A percentile compares a stretch with the other conserved stretches of the same genome.
Evolutionary conservation across 2,329 filamentous ascomycete genomes (phyloP).

Genomic region (Sclerotinia sclerotiorum): DNA sequence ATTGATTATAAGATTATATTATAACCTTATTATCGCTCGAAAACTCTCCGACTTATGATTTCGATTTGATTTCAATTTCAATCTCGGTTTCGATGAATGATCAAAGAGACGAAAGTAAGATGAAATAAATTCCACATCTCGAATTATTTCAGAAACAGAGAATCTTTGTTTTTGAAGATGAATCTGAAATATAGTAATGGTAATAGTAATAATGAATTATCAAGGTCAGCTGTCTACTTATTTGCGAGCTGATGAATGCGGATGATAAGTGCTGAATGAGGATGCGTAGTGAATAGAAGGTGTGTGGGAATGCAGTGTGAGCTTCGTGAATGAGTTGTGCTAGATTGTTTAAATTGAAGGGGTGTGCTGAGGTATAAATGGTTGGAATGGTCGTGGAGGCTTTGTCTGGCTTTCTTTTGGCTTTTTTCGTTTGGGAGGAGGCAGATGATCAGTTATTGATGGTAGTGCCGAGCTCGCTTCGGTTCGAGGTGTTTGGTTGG

Average conservation of each 20-base stretch:
- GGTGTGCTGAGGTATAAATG: conserved; percentile 7
- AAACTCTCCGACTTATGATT: background rate
- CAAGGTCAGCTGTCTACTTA: conserved; percentile 12
- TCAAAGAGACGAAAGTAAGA: background rate
- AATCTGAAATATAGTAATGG: background rate
- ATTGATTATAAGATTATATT: background rate
- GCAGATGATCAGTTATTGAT: background rate
- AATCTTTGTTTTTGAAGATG: background rate
- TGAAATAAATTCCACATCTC: background rate
- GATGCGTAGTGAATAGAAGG: background rate
- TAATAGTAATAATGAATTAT: too few species aligned
- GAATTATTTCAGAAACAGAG: background rate
- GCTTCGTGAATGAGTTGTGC: background rate
- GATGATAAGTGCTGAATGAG: conserved; percentile 17
- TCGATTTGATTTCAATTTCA: conserved; percentile 1
- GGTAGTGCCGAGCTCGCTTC: background rate
- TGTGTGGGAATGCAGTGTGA: conserved; percentile 5
- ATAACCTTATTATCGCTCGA: background rate
- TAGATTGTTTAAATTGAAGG: background rate
- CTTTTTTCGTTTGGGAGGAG: background rate
- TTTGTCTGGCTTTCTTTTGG: background rate
- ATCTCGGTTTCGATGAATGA: too few species aligned
- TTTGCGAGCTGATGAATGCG: conserved; percentile 15
- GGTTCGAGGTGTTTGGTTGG: background rate
- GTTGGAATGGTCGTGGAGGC: background rate